Percentiles rank a stretch among this genome's conserved stretches.
Conservation (phyloP, 345 rosid species). For the Eutrema japonicum region DNA sequence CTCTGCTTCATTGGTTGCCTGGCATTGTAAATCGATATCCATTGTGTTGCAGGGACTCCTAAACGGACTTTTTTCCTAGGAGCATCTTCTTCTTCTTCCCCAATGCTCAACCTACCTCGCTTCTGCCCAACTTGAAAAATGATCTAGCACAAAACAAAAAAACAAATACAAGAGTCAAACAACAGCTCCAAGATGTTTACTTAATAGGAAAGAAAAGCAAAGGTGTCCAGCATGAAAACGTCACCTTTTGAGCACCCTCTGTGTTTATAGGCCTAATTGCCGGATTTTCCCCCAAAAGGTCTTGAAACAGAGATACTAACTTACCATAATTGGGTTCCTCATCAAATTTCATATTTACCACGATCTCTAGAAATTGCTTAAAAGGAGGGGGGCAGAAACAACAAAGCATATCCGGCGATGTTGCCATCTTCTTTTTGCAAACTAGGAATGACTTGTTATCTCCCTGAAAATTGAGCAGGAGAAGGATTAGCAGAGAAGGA, state of each 20-base stretch:
- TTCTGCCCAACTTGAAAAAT: constrained; percentile 92
- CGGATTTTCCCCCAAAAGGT: constrained; percentile 72
- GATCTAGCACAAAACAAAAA: constrained; percentile 47
- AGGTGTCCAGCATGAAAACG: constrained; percentile 23
- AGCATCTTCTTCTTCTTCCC: constrained; percentile 86
- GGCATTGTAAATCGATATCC: constrained; percentile 97
- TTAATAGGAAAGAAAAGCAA: constrained; percentile 19
- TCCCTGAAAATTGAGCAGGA: constrained; percentile 62
- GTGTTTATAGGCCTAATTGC: constrained; percentile 87
- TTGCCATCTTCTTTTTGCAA: constrained; percentile 97
- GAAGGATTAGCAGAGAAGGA: constrained; percentile 32
- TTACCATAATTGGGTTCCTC: constrained; percentile 97
- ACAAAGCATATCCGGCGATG: constrained; percentile 85
- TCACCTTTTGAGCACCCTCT: constrained; percentile 96
- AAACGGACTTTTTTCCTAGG: constrained; percentile 90
- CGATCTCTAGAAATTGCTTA: constrained; percentile 83
- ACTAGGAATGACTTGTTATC: constrained; percentile 97
- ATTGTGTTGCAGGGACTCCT: constrained; percentile 95
- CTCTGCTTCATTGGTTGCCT: constrained; percentile 97
- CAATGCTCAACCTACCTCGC: constrained; percentile 80
- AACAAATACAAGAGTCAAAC: constrained; percentile 28
- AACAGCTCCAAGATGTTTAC: constrained; percentile 17
- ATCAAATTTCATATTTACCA: constrained; percentile 92
- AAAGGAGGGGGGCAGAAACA: constrained; percentile 92
- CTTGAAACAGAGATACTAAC: constrained; percentile 82